Evolutionary conservation across 192 early-diverging fungal genomes (phyloP).

Genomic region (Lunasporangiospora selenospora): DNA sequence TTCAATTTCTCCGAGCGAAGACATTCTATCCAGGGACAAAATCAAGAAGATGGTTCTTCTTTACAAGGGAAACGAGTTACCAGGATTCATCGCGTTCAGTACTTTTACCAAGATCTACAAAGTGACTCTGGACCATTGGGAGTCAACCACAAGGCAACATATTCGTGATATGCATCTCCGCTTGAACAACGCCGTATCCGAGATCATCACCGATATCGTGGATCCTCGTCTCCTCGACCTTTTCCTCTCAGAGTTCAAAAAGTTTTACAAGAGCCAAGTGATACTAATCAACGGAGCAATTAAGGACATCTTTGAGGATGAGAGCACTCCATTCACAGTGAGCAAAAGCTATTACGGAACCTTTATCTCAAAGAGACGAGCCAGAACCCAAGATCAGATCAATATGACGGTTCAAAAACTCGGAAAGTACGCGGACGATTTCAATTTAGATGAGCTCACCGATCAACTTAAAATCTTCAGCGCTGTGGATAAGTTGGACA

Average conservation of each 20-base stretch:
- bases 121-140: conserved; percentile 21
- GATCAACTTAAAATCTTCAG: not conserved
- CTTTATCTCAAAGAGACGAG: conserved; percentile 18
- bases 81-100: conserved; percentile 34
- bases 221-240: conserved; percentile 25
- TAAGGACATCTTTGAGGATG: conserved; percentile 30
- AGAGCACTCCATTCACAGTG: conserved; percentile 31
- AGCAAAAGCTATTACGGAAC: conserved; percentile 30
- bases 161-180: conserved; percentile 23
- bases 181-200: conserved; percentile 17
- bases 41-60: conserved; percentile 27
- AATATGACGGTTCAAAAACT: not conserved
- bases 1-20: conserved; percentile 17
- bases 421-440: not conserved
- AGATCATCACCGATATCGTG: conserved; percentile 11
- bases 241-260: conserved; percentile 28
- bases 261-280: conserved; percentile 24
- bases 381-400: conserved; percentile 8
- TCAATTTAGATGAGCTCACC: not conserved
- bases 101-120: conserved; percentile 37
- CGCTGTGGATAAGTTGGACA: not conserved
- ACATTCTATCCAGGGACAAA: conserved; percentile 21
- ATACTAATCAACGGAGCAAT: conserved; percentile 19
- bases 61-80: conserved; percentile 37
- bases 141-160: conserved; percentile 20